A percentile compares a stretch with the other conserved stretches of the same genome.
These are phyloP conservation scores for Mariannaea elegans DNA, from an alignment of 2,329 filamentous ascomycete genomes.

Conservation along the genomic window DNA sequence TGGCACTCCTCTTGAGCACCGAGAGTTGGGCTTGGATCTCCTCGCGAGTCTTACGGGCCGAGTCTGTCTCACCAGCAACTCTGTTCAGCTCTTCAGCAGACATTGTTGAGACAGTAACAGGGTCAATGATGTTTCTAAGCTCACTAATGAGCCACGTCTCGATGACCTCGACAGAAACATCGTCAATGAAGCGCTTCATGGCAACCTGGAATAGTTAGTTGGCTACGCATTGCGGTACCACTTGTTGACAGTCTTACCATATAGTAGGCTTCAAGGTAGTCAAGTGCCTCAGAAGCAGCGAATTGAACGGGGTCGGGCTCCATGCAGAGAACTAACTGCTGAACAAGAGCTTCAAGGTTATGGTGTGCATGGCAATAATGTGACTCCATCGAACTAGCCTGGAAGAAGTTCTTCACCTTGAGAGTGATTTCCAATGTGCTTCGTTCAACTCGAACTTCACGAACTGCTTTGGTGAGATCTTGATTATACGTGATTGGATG, in stretches of 20 bases:
- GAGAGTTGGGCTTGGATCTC: conserved; percentile 5
- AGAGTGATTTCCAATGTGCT: conserved; percentile 2
- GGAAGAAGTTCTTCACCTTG: conserved; percentile 12
- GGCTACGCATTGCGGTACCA: background rate
- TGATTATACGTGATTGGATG: conserved; percentile 65
- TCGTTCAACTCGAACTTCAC: conserved; percentile 35
- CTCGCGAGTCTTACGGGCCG: background rate
- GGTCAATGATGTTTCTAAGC: conserved; percentile 30
- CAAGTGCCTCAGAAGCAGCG: conserved; percentile 45
- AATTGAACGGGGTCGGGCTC: conserved; percentile 42
- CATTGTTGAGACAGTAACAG: conserved; percentile 30
- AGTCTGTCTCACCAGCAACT: conserved; percentile 33
- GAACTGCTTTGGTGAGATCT: conserved; percentile 52
- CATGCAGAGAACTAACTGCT: background rate
- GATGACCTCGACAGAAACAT: conserved; percentile 37
- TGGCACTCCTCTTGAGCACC: background rate
- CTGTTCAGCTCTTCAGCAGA: conserved; percentile 23
- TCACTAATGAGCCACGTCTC: conserved; percentile 32
- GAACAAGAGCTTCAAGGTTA: background rate
- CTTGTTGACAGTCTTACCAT: no score
- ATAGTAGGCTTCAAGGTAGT: conserved; percentile 53
- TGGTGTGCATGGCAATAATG: background rate
- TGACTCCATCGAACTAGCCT: background rate
- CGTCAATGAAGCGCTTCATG: conserved; percentile 32
- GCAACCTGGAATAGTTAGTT: conserved; percentile 15